Conservation (phyloP, 257 asterid species). For the Jasminum sambac region DNA sequence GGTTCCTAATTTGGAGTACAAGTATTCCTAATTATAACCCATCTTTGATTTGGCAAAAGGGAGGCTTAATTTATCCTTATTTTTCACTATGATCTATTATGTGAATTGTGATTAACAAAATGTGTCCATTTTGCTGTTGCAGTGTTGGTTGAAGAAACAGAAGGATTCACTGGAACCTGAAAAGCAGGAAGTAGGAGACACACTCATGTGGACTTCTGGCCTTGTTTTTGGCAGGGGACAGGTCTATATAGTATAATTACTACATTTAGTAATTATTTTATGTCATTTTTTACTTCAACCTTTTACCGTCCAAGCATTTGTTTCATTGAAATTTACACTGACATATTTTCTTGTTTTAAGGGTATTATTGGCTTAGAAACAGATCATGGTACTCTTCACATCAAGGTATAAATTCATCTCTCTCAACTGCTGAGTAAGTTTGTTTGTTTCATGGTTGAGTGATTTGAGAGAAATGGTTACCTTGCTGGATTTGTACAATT, state of each 20-base stretch:
- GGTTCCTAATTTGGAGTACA: not conserved
- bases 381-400: conserved; percentile 74
- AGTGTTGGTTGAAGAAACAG: conserved; percentile 99
- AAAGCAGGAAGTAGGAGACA: conserved; percentile 45
- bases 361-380: conserved; percentile 87
- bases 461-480: not conserved
- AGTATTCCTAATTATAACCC: no score
- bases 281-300: no score
- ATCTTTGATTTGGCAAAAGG: not conserved
- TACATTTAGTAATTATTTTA: not conserved
- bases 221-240: conserved; percentile 80
- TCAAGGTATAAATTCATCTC: conserved; percentile 58
- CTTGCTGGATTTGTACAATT: not conserved
- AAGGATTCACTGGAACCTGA: conserved; percentile 74
- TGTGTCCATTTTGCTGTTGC: conserved; percentile 26
- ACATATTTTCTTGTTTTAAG: conserved; percentile 44
- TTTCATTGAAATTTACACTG: no score
- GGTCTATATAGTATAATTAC: conserved; percentile 41
- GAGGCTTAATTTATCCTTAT: not conserved
- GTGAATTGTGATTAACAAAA: conserved; percentile 11
- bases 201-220: conserved; percentile 86
- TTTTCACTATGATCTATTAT: not conserved
- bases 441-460: not conserved
- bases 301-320: no score
- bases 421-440: conserved; percentile 5